Evolutionary conservation across 2,329 filamentous ascomycete genomes (phyloP).

Genomic region (Trichoderma oligosporum): DNA sequence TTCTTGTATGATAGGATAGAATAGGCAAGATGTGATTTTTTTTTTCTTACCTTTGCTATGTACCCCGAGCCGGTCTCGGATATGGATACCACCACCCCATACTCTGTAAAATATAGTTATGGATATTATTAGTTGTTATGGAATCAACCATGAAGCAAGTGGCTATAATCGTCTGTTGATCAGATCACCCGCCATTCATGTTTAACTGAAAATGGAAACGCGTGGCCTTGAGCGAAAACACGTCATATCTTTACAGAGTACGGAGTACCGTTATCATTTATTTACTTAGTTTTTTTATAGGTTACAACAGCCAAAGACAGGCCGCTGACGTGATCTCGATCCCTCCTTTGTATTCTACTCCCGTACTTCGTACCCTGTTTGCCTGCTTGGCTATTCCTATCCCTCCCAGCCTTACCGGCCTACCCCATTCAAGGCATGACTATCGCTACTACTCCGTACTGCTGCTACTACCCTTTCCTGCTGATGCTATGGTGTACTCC

Average conservation of each 20-base stretch:
- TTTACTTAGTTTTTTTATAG: neutral
- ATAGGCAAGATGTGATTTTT: neutral
- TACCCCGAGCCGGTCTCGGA: neutral
- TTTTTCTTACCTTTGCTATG: no score
- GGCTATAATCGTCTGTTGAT: slow-evolving; percentile 7
- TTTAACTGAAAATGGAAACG: neutral
- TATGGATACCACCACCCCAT: neutral
- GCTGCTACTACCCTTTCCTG: no score
- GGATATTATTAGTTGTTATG: no score
- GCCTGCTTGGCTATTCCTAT: no score
- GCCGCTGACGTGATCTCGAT: slow-evolving; percentile 16
- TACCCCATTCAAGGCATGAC: no score
- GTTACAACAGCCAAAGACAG: neutral
- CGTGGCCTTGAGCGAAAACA: neutral
- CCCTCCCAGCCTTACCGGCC: slow-evolving; percentile 13
- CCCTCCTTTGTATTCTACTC: no score
- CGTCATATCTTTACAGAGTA: neutral
- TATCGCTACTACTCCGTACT: no score
- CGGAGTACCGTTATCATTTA: neutral
- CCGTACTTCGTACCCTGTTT: no score
- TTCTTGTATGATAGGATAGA: no score
- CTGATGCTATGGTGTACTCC: neutral
- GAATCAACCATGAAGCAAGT: no score
- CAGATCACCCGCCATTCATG: slow-evolving; percentile 13
- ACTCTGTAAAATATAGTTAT: neutral